Percentiles rank a stretch among this genome's conserved stretches.
Conservation (phyloP, 1,139 yeast species). For the Diutina scorzettiae region DNA sequence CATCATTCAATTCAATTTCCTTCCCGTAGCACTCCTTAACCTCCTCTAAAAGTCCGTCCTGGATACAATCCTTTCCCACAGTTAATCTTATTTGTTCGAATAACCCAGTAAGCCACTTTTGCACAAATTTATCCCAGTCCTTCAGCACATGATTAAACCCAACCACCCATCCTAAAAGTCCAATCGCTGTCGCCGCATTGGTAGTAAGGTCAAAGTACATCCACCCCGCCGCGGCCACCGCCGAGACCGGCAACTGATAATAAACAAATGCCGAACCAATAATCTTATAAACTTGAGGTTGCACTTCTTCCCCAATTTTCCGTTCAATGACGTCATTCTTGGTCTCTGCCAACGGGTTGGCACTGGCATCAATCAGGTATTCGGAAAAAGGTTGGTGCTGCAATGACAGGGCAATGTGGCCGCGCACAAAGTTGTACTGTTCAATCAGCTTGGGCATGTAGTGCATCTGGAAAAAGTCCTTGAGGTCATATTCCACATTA, state of each 20-base stretch:
- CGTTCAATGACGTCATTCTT: constrained; percentile 20
- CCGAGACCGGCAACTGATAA: constrained; percentile 30
- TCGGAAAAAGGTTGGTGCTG: constrained; percentile 16
- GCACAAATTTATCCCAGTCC: constrained; percentile 22
- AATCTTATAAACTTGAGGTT: constrained; percentile 24
- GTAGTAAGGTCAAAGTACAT: constrained; percentile 24
- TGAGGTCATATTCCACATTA: constrained; percentile 33
- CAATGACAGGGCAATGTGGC: constrained; percentile 21
- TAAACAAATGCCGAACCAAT: constrained; percentile 21
- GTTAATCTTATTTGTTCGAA: constrained; percentile 29
- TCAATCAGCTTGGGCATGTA: constrained; percentile 33
- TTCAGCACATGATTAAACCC: constrained; percentile 34
- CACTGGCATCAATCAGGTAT: constrained; percentile 9
- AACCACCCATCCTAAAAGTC: constrained; percentile 28
- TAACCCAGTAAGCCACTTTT: constrained; percentile 19
- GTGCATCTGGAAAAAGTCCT: constrained; percentile 23
- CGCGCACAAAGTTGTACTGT: constrained; percentile 25
- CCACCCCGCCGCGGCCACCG: constrained; percentile 21
- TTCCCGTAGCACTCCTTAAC: constrained; percentile 13
- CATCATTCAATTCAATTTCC: neutral
- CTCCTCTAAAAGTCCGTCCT: constrained; percentile 27
- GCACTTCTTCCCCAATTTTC: constrained; percentile 22
- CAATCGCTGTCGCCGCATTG: constrained; percentile 25
- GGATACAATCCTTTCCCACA: constrained; percentile 20
- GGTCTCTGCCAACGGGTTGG: constrained; percentile 23